Evolutionary conservation across 2,329 filamentous ascomycete species (phyloP).

Genomic region (Aspergillus ustus): DNA sequence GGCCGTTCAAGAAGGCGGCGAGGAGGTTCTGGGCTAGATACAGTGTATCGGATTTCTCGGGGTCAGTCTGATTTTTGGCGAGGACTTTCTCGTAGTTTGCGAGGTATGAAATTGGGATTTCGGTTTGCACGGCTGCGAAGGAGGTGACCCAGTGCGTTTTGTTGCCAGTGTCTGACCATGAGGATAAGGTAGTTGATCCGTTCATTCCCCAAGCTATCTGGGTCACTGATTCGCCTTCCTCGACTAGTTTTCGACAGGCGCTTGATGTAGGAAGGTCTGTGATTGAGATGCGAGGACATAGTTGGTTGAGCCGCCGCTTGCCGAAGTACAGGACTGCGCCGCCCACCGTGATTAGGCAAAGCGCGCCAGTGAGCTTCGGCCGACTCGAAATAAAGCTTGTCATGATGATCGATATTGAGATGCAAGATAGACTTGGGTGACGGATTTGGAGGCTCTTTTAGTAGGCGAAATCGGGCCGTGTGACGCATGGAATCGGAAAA

Average conservation of each 20-base stretch:
- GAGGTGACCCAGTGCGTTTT: conserved; percentile 13
- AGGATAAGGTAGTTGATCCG: neutral
- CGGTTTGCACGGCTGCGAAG: conserved; percentile 8
- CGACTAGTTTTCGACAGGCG: neutral
- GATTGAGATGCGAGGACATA: neutral
- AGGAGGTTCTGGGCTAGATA: neutral
- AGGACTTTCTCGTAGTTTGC: neutral
- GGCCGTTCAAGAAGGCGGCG: neutral
- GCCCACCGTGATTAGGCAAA: neutral
- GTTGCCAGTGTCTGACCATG: neutral
- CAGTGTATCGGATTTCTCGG: neutral
- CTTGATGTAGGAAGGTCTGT: neutral
- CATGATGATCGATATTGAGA: neutral
- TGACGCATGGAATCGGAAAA: neutral
- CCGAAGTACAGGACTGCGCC: neutral
- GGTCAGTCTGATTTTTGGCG: neutral
- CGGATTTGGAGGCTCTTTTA: neutral
- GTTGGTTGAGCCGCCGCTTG: neutral
- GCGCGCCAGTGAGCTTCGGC: neutral
- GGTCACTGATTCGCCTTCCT: neutral
- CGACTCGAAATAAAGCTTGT: neutral
- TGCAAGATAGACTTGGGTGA: neutral
- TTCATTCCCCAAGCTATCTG: neutral
- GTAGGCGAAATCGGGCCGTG: neutral
- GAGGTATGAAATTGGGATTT: conserved; percentile 5